Percentiles rank a stretch among this genome's conserved stretches.
These are phyloP conservation scores for Amorphotheca resinae DNA, from an alignment of 495 filamentous ascomycete species.

Conservation along the genomic window DNA sequence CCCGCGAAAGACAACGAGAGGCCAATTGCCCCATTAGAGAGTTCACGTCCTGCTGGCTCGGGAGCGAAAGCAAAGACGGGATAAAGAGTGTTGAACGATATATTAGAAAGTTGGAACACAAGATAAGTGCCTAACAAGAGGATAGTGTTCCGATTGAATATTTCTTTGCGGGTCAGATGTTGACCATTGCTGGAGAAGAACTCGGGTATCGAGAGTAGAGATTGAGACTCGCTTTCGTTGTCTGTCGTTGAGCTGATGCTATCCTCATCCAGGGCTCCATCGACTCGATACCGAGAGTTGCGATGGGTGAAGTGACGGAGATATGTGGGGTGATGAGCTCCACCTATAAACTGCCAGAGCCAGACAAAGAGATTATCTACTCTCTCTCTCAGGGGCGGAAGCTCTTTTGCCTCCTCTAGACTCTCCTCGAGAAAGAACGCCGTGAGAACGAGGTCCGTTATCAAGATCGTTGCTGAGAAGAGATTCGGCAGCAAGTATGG, in stretches of 20 bases:
- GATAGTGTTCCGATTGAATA: constrained; percentile 69
- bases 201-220: constrained; percentile 16
- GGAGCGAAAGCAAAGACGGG: constrained; percentile 69
- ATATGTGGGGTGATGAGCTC: constrained; percentile 45
- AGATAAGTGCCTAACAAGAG: constrained; percentile 41
- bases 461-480: constrained; percentile 53
- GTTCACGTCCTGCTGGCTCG: constrained; percentile 60
- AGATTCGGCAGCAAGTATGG: constrained; percentile 84
- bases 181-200: constrained; percentile 22
- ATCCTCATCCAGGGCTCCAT: constrained; percentile 26
- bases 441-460: constrained; percentile 59
- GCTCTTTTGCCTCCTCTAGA: constrained; percentile 54
- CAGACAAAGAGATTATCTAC: constrained; percentile 49
- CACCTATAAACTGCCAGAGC: constrained; percentile 62
- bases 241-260: constrained; percentile 20
- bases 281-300: constrained; percentile 17
- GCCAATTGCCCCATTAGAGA: constrained; percentile 72
- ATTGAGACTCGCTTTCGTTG: constrained; percentile 18
- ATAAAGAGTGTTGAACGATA: constrained; percentile 19
- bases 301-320: constrained; percentile 22
- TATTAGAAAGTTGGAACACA: constrained; percentile 21
- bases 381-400: constrained; percentile 48
- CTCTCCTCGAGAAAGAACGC: constrained; percentile 78
- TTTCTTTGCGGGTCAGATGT: constrained; percentile 32
- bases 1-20: constrained; percentile 78